A percentile compares a stretch with the other conserved stretches of the same genome.
phyloP scores from a whole-genome alignment of 306 rosid species.

The Castanospermum australe region DNA sequence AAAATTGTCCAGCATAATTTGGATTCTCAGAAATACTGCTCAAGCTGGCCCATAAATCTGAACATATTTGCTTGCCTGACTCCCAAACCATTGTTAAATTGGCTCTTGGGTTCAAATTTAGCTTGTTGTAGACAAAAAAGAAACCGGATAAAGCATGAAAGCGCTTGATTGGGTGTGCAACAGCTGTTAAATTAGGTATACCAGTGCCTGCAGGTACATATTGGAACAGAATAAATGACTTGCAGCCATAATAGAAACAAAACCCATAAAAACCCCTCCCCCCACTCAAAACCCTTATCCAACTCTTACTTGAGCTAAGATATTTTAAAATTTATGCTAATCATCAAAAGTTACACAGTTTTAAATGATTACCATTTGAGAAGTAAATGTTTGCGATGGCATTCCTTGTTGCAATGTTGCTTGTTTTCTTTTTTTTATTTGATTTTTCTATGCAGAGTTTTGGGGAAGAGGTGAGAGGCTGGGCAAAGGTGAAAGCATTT shows the following conservation, averaged over 20 bases:
- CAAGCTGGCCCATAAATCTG: constrained; percentile 54
- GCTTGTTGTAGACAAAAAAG: constrained; percentile 64
- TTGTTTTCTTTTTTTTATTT: not conserved
- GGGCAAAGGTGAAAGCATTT: not conserved
- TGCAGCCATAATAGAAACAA: constrained; percentile 1
- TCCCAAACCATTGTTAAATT: constrained; percentile 66
- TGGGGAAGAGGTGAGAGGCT: not conserved
- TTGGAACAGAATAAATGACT: constrained; percentile 13
- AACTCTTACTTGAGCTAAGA: constrained; percentile 16
- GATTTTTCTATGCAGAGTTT: not conserved
- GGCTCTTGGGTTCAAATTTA: constrained; percentile 67
- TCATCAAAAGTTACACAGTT: not conserved
- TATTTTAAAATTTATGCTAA: not conserved
- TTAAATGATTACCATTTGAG: not conserved
- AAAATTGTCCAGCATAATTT: constrained; percentile 50
- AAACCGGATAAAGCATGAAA: constrained; percentile 85
- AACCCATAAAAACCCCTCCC: not conserved
- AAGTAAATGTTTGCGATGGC: not conserved
- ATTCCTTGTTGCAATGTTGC: not conserved
- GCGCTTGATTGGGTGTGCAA: constrained; percentile 39
- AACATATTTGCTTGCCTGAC: constrained; percentile 68
- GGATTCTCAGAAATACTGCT: constrained; percentile 45
- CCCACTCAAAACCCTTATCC: constrained; percentile 65
- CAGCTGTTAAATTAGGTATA: constrained; percentile 49
- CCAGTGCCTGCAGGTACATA: constrained; percentile 53